Evolutionary conservation across 192 early-diverging fungal genomes (phyloP).

Genomic region (Backusella psychrophila): DNA sequence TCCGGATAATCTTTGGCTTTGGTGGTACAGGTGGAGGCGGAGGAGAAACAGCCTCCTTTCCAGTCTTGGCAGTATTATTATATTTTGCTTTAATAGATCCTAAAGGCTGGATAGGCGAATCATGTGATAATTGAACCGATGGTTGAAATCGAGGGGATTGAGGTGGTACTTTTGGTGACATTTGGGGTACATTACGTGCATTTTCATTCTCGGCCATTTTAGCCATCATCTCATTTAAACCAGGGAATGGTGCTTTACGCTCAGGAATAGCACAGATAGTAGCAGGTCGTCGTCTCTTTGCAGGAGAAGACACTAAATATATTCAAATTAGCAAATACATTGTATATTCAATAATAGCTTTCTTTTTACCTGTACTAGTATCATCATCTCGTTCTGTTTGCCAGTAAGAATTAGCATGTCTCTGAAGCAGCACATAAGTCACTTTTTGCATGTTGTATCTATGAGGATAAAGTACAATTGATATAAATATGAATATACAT

Average conservation of each 20-base stretch:
- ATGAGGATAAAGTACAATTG: neutral
- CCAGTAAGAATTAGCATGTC: slow-evolving; percentile 32
- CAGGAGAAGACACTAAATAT: slow-evolving; percentile 17
- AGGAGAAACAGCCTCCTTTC: neutral
- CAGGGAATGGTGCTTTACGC: slow-evolving; percentile 20
- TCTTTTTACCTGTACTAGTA: neutral
- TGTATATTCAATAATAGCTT: neutral
- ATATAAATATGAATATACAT: too few relatives aligned
- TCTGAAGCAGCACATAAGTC: slow-evolving; percentile 31
- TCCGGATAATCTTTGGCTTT: slow-evolving; percentile 12
- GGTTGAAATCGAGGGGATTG: neutral
- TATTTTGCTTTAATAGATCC: neutral
- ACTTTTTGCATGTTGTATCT: slow-evolving; percentile 41
- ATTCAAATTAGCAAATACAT: neutral
- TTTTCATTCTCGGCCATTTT: slow-evolving; percentile 24
- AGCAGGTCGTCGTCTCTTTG: slow-evolving; percentile 30
- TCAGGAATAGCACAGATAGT: slow-evolving; percentile 31
- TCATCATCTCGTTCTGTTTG: slow-evolving; percentile 23
- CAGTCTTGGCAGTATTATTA: neutral
- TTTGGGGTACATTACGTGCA: neutral
- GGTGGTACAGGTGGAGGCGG: slow-evolving; percentile 26
- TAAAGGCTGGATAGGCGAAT: neutral
- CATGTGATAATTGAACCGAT: neutral
- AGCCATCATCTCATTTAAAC: slow-evolving; percentile 27
- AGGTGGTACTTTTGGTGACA: slow-evolving; percentile 1